Evolutionary conservation across 1,139 yeast genomes (phyloP).

Genomic region (Yarrowia galli): DNA sequence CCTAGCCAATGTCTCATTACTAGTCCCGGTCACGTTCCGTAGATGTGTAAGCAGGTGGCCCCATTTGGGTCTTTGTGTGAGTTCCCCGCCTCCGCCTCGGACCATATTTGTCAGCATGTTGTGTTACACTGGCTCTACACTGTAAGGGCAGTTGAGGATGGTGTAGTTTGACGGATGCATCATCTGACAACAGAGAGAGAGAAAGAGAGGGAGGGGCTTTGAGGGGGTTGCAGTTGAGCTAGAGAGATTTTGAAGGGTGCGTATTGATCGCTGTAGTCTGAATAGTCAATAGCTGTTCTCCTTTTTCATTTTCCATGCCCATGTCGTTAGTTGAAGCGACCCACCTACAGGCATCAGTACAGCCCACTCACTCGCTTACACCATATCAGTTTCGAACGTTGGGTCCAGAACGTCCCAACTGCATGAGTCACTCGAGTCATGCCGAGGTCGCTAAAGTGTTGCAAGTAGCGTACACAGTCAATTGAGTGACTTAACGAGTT

Average conservation of each 20-base stretch:
- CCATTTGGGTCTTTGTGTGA: neutral
- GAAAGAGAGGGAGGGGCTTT: neutral
- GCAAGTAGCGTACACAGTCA: neutral
- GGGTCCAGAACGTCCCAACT: conserved; percentile 26
- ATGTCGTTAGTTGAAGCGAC: neutral
- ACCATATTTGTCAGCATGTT: conserved; percentile 11
- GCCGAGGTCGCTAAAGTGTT: conserved; percentile 23
- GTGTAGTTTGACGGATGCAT: neutral
- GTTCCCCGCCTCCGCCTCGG: neutral
- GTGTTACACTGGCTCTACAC: neutral
- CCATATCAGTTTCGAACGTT: no score
- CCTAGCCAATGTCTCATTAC: neutral
- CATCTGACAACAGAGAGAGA: neutral
- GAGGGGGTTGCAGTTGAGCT: neutral
- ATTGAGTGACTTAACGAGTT: neutral
- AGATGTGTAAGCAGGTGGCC: neutral
- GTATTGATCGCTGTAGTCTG: neutral
- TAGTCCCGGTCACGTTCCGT: neutral
- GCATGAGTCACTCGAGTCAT: conserved; percentile 32
- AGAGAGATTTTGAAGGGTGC: neutral
- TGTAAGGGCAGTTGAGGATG: neutral
- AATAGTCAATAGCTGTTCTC: neutral
- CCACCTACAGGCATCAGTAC: no score
- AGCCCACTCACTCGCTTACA: neutral
- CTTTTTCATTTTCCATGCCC: neutral